Evolutionary conservation across 306 rosid genomes (phyloP).

Genomic region (Ammopiptanthus mongolicus): DNA sequence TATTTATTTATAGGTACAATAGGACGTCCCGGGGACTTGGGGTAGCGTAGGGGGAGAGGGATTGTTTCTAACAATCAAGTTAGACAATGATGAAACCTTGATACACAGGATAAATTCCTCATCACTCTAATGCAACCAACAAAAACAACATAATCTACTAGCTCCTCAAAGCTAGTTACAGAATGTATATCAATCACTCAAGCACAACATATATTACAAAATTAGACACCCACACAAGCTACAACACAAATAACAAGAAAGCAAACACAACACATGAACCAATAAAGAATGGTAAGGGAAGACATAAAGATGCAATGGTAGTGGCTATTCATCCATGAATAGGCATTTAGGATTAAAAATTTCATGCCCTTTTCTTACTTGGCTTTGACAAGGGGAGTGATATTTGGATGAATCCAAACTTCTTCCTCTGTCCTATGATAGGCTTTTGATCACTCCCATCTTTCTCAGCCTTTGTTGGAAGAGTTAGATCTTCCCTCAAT

Average conservation of each 20-base stretch:
- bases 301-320: background rate
- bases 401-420: conserved; percentile 87
- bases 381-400: conserved; percentile 73
- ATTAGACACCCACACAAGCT: conserved; percentile 17
- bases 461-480: conserved; percentile 59
- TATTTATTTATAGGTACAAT: background rate
- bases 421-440: conserved; percentile 56
- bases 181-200: conserved; percentile 7
- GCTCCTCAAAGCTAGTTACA: conserved; percentile 19
- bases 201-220: conserved; percentile 26
- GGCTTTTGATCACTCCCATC: conserved; percentile 53
- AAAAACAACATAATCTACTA: conserved; percentile 16
- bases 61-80: background rate
- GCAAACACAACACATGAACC: conserved; percentile 18
- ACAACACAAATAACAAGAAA: conserved; percentile 2
- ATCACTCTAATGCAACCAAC: conserved; percentile 18
- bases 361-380: conserved; percentile 67
- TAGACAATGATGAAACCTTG: background rate
- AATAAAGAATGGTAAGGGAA: conserved; percentile 21
- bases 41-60: background rate
- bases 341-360: conserved; percentile 17
- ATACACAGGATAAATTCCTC: background rate
- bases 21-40: too few species aligned
- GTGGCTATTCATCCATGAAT: background rate
- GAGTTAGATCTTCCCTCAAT: conserved; percentile 57